Conservation (phyloP, 208 protist species). For the Crithidia thermophila region DNA sequence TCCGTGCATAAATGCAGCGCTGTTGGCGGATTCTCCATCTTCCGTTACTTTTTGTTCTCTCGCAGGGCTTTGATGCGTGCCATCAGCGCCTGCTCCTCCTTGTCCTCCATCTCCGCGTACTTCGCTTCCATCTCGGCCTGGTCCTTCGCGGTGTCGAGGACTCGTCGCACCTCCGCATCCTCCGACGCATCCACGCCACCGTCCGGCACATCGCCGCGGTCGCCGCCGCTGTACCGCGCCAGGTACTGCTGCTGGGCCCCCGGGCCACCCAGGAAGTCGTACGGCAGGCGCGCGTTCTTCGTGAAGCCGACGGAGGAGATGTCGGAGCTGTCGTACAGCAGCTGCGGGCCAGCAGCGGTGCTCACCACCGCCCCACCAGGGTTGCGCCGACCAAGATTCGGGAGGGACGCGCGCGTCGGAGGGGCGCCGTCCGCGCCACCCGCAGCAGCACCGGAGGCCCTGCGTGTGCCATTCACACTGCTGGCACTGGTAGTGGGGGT, state of each 20-base stretch:
- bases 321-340: slow-evolving; percentile 74
- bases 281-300: slow-evolving; percentile 34
- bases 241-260: slow-evolving; percentile 32
- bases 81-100: slow-evolving; percentile 54
- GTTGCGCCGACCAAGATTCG: slow-evolving; percentile 7
- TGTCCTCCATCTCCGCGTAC: slow-evolving; percentile 45
- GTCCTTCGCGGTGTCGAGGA: slow-evolving; percentile 53
- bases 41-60: slow-evolving; percentile 22
- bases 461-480: neutral
- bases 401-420: neutral
- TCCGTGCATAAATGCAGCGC: no score
- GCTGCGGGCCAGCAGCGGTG: slow-evolving; percentile 47
- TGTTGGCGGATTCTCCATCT: no score
- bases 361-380: slow-evolving; percentile 52
- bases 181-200: slow-evolving; percentile 31
- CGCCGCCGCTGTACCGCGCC: neutral
- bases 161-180: slow-evolving; percentile 44
- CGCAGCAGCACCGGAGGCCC: neutral
- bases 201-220: neutral
- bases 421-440: neutral
- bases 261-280: slow-evolving; percentile 59
- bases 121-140: slow-evolving; percentile 52
- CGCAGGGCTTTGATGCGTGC: slow-evolving; percentile 55
- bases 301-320: slow-evolving; percentile 79
- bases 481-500: neutral